Percentiles rank a stretch among this genome's conserved stretches.
These are phyloP conservation scores for Phaeophleospora eucalypticola DNA, from an alignment of 2,329 filamentous ascomycete species.

Conservation along the genomic window DNA sequence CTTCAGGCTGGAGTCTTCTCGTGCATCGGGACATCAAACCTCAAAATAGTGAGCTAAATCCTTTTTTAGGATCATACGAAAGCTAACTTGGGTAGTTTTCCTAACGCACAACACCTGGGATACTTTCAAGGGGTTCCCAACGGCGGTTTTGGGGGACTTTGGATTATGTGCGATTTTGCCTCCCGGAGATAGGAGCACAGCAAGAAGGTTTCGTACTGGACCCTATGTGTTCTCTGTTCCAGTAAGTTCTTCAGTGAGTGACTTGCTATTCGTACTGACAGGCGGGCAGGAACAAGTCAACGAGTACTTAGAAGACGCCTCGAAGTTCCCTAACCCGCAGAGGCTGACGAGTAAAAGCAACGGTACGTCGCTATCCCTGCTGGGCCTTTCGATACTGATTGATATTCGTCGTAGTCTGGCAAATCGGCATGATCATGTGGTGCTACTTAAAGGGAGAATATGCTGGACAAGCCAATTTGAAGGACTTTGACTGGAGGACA, in stretches of 20 bases:
- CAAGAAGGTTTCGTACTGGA: neutral
- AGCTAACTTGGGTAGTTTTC: constrained; percentile 1
- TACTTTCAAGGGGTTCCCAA: neutral
- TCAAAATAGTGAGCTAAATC: neutral
- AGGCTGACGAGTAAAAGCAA: neutral
- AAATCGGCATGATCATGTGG: neutral
- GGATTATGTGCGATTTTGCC: neutral
- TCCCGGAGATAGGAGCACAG: neutral
- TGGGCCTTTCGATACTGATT: neutral
- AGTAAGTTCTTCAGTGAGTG: neutral
- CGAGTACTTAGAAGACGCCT: neutral
- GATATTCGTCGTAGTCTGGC: neutral
- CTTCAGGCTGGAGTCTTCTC: neutral
- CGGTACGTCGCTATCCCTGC: neutral
- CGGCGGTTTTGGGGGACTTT: constrained; percentile 1
- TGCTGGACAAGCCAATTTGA: neutral
- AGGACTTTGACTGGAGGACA: neutral
- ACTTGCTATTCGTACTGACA: neutral
- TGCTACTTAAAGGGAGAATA: neutral
- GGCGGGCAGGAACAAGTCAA: neutral
- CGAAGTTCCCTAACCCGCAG: neutral
- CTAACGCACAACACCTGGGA: neutral
- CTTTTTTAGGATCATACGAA: neutral
- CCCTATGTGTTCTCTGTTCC: neutral
- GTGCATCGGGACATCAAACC: neutral